Percentiles rank a stretch among this genome's conserved stretches.
Conservation (phyloP, 2,329 filamentous ascomycete genomes). For the Diaporthe australafricana region DNA sequence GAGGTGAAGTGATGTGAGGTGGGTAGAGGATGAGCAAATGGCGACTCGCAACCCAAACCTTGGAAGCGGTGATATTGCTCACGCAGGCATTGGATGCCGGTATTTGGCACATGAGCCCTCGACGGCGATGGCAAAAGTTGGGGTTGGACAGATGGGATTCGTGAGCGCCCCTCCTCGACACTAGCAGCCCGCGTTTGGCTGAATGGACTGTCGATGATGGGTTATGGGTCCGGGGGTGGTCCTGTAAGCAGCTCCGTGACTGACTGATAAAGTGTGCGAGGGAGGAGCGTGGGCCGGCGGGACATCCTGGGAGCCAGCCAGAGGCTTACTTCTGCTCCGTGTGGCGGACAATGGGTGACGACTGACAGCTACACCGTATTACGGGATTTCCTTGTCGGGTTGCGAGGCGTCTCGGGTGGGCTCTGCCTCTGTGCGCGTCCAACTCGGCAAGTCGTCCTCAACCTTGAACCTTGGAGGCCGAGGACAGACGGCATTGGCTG, state of each 20-base stretch:
- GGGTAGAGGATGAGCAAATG: background rate
- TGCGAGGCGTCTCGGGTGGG: background rate
- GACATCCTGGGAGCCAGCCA: too few species aligned
- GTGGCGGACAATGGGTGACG: conserved; percentile 2
- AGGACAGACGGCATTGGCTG: background rate
- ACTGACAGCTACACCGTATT: conserved; percentile 20
- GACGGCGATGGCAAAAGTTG: conserved; percentile 24
- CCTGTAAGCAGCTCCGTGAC: background rate
- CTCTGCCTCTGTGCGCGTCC: background rate
- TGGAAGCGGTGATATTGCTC: conserved; percentile 8
- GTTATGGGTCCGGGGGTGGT: conserved; percentile 19
- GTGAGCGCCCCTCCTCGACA: conserved; percentile 18
- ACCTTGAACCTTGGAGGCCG: background rate
- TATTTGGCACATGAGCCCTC: conserved; percentile 15
- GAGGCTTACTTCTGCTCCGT: background rate
- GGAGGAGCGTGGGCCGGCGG: background rate
- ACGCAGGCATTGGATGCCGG: conserved; percentile 4
- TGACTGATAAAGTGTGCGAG: background rate
- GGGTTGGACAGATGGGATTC: conserved; percentile 22
- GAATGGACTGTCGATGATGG: conserved; percentile 8
- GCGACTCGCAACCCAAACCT: background rate
- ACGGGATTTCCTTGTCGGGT: conserved; percentile 28
- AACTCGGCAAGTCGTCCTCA: conserved; percentile 5
- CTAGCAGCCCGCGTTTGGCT: conserved; percentile 14
- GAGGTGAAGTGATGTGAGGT: background rate